These are phyloP conservation scores for Scheffersomyces ergatensis DNA, from an alignment of 805 yeast genomes.

Conservation along the genomic window DNA sequence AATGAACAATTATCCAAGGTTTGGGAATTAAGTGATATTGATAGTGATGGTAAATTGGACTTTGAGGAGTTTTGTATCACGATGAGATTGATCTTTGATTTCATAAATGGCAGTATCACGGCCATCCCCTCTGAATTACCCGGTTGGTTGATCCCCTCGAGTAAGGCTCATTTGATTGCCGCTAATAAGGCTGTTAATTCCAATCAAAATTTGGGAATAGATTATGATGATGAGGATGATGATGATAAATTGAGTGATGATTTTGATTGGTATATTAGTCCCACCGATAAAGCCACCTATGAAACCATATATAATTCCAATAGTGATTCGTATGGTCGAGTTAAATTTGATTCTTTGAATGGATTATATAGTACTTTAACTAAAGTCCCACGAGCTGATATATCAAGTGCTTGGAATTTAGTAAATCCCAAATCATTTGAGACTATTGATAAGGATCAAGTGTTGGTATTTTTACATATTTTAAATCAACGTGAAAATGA, in stretches of 20 bases:
- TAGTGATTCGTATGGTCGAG: slow-evolving; percentile 76
- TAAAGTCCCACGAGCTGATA: slow-evolving; percentile 79
- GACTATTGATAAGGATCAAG: slow-evolving; percentile 91
- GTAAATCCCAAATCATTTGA: slow-evolving; percentile 87
- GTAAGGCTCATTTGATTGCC: slow-evolving; percentile 79
- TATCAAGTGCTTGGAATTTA: slow-evolving; percentile 89
- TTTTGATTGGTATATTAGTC: slow-evolving; percentile 96
- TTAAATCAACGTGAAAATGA: slow-evolving; percentile 86
- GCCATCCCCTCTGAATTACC: slow-evolving; percentile 74
- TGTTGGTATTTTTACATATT: slow-evolving; percentile 84
- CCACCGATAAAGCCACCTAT: slow-evolving; percentile 76
- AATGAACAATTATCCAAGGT: slow-evolving; percentile 76
- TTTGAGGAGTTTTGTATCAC: slow-evolving; percentile 98
- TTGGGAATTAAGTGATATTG: slow-evolving; percentile 93
- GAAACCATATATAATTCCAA: slow-evolving; percentile 74
- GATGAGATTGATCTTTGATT: slow-evolving; percentile 90
- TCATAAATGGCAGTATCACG: slow-evolving; percentile 66
- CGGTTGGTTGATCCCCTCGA: slow-evolving; percentile 88
- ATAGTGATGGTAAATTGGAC: slow-evolving; percentile 86
- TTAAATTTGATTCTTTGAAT: slow-evolving; percentile 67
- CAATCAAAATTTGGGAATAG: slow-evolving; percentile 14
- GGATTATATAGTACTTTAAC: slow-evolving; percentile 66
- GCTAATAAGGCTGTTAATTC: slow-evolving; percentile 70
- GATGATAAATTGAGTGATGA: slow-evolving; percentile 58
- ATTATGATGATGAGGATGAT: slow-evolving; percentile 54